phyloP scores from a whole-genome alignment of 2,329 filamentous ascomycete species.

The Ophiostoma populinum region DNA sequence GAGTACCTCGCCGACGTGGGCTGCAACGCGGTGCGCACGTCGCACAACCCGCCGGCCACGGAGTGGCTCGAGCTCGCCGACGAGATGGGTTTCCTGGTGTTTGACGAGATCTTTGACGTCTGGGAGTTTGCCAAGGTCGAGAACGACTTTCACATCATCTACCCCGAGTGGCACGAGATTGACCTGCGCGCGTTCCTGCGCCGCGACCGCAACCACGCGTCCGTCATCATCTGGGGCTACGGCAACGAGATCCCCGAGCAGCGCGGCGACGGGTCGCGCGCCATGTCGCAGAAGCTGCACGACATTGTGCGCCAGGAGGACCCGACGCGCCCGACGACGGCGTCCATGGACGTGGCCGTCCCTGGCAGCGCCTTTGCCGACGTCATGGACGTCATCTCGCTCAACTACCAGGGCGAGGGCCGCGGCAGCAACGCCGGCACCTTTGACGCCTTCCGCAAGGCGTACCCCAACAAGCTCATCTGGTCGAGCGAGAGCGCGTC shows the following conservation, averaged over 20 bases:
- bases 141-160: constrained; percentile 34
- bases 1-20: constrained; percentile 32
- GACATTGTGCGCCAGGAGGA: constrained; percentile 29
- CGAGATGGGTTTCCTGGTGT: constrained; percentile 29
- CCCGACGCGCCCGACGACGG: constrained; percentile 25
- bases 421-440: constrained; percentile 15
- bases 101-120: constrained; percentile 36
- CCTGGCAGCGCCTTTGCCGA: constrained; percentile 22
- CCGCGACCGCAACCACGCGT: constrained; percentile 37
- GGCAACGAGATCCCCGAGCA: constrained; percentile 38
- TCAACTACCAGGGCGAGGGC: constrained; percentile 40
- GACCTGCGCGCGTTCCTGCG: constrained; percentile 33
- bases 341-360: constrained; percentile 28
- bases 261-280: constrained; percentile 16
- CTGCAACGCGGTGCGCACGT: constrained; percentile 29
- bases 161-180: constrained; percentile 34
- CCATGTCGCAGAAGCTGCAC: constrained; percentile 19
- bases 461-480: constrained; percentile 30
- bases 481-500: constrained; percentile 26
- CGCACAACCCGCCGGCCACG: constrained; percentile 34
- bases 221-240: constrained; percentile 32
- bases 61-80: constrained; percentile 34
- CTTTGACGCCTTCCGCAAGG: constrained; percentile 26
- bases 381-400: constrained; percentile 28
- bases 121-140: constrained; percentile 29